Evolutionary conservation across 805 yeast species (phyloP).

Genomic region (Ogataea degrootiae): DNA sequence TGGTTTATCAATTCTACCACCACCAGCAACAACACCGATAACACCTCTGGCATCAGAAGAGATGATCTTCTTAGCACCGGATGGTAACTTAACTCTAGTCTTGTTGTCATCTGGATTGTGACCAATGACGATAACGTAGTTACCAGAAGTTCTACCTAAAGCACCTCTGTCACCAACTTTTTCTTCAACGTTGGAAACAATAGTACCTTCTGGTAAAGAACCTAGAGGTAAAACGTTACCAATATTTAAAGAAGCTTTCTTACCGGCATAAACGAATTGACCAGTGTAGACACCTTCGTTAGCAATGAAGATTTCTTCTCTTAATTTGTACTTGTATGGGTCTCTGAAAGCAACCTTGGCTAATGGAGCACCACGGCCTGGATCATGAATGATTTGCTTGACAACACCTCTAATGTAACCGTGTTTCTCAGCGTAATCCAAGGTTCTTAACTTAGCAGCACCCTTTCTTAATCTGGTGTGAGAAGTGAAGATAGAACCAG

Average conservation of each 20-base stretch:
- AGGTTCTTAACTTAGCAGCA: slow-evolving; percentile 99
- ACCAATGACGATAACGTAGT: slow-evolving; percentile 97
- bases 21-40: slow-evolving; percentile 99
- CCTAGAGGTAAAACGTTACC: slow-evolving; percentile 98
- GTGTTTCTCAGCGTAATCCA: slow-evolving; percentile 98
- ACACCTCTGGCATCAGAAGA: slow-evolving; percentile 98
- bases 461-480: slow-evolving; percentile 99
- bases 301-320: slow-evolving; percentile 98
- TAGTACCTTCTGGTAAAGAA: slow-evolving; percentile 98
- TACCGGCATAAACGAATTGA: slow-evolving; percentile 98
- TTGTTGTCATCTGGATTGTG: slow-evolving; percentile 99
- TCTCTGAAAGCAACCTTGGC: slow-evolving; percentile 99
- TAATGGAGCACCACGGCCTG: slow-evolving; percentile 99
- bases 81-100: slow-evolving; percentile 98
- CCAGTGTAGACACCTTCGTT: slow-evolving; percentile 99
- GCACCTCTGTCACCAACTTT: slow-evolving; percentile 99
- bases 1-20: slow-evolving; percentile 99
- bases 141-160: slow-evolving; percentile 98
- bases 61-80: slow-evolving; percentile 97
- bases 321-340: slow-evolving; percentile 97
- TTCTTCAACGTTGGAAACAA: slow-evolving; percentile 97
- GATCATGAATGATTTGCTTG: slow-evolving; percentile 97
- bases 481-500: slow-evolving; percentile 99
- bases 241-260: slow-evolving; percentile 93
- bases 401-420: slow-evolving; percentile 99